These are phyloP conservation scores for Gaertneriomyces sp. DNA, from an alignment of 192 early-diverging fungal species.

Conservation along the genomic window DNA sequence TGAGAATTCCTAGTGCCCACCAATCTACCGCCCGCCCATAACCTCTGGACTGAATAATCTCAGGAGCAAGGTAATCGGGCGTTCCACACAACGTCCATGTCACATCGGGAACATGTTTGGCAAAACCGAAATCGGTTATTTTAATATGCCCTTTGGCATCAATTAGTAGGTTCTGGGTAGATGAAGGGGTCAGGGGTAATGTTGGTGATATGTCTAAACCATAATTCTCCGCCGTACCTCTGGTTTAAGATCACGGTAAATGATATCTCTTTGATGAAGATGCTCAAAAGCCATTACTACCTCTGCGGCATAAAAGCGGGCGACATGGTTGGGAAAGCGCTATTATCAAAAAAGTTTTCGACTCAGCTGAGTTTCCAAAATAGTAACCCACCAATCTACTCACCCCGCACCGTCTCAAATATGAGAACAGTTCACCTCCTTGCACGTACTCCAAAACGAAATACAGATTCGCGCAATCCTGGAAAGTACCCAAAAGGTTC, in stretches of 20 bases:
- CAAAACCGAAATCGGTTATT: slow-evolving; percentile 83
- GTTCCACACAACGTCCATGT: slow-evolving; percentile 87
- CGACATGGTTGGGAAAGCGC: slow-evolving; percentile 83
- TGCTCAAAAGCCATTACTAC: slow-evolving; percentile 87
- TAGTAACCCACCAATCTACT: slow-evolving; percentile 2
- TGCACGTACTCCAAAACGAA: slow-evolving; percentile 95
- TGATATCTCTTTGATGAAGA: slow-evolving; percentile 78
- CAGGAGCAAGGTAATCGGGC: slow-evolving; percentile 70
- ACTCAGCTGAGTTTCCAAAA: neutral
- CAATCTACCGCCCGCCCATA: slow-evolving; percentile 68
- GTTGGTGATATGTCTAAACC: neutral
- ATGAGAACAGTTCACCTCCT: slow-evolving; percentile 96
- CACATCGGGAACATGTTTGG: slow-evolving; percentile 75
- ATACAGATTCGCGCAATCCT: slow-evolving; percentile 88
- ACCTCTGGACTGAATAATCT: slow-evolving; percentile 68
- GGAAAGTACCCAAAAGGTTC: slow-evolving; percentile 88
- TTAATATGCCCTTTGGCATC: slow-evolving; percentile 77
- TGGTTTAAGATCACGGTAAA: slow-evolving; percentile 90
- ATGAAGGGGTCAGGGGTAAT: neutral
- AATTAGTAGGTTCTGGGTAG: slow-evolving; percentile 61
- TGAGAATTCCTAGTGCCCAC: slow-evolving; percentile 63
- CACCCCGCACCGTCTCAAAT: slow-evolving; percentile 80
- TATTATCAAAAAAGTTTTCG: slow-evolving; percentile 38
- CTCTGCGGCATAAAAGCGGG: slow-evolving; percentile 86
- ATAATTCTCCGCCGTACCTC: slow-evolving; percentile 34